Base-by-base conservation (phyloP, 306 rosid species). In the Geum urbanum region DNA sequence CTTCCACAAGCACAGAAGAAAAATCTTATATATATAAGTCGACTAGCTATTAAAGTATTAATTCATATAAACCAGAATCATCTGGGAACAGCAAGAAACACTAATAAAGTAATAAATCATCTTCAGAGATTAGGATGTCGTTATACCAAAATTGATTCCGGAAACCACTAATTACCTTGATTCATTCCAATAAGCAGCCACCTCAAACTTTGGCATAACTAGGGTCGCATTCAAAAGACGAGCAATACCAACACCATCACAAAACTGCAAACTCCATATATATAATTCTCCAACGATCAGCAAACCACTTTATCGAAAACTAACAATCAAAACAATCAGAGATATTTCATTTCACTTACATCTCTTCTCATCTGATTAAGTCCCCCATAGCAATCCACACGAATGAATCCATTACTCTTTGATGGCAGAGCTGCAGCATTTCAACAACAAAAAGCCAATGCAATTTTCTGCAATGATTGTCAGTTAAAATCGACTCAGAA, bases 351-450 rank as follows among this genome's bases (percentile, higher is more conserved):
- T 24, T 41, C 63, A 78, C 96, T 81, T 77, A 90, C 99, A 84
- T 91, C 99, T 91, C 97, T 87, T 78, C 96, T 86, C 91, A 88
- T 91, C 87, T 91, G 95, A 80, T 94, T 94, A 79, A 91, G 96
- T 61, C 97, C 99, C 5, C 96, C 96, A 66, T 85, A 87, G 88
- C 99, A 94, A 88, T 91, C 97, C 85, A 91, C 96, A 53, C 91
- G 82, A 69, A 94, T 88, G 69, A 85, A 94, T 80, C 97, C 96
- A 71, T 81, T 94, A 76, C 82, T 80, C 76, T 87, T 75, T 20
- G 77, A 80, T 12, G 89, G 96, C 32, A 87, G 88, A 84, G 88
- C 96, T 80, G 97, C 92, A 89, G 79, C 82, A 86, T 80, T 80
- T 86, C 78, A 83, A 85, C 85, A 83, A 85, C 82, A 85, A 80